Base-by-base conservation (phyloP, 148 eudicot species). In the Silene conica region DNA sequence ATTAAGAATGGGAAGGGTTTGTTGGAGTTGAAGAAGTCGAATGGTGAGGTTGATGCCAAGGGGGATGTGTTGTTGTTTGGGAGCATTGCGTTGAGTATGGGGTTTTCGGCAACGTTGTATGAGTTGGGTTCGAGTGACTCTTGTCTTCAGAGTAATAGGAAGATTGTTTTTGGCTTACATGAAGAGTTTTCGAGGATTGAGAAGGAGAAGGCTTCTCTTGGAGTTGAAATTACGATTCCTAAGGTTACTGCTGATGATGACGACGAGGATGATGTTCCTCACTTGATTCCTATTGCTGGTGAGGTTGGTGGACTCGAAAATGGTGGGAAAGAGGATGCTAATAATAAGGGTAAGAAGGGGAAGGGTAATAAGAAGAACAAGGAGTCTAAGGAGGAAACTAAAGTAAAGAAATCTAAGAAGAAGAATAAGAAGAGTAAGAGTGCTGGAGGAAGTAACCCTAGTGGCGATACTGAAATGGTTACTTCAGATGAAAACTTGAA, bases 61-160 rank as follows among this genome's bases (percentile, higher is more conserved):
- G 78, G 65, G 69, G 91, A 82, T 23, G 72, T 70, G 56, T 43
- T 74, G 26, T 71, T 82, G 74, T 79, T 92, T 78, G 99, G 96
- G 68, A 73, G 74, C 0, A 71, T 88, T 73, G 87, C 84, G 3
- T 75, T 89, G 75, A 82, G 20, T 15, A 82, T 89, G 89, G 92
- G 87, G 63, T 88, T 90, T 48, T 70, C 92, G 0, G 57, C 48
- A 3, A 87, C 69, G 86, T 82, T 90, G 15, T 92, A 76, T 63
- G 92, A 90, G 68, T 63, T 89, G 74, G 96, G 92, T 69, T 83
- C 92, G 6, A 70, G 83, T 10, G 71, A 73, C 0, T 92, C 86
- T 50, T 94, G 98, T 68, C 58, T 89, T 81, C 98, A 94, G 85
- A 90, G 90, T 76, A 94, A 94, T 69, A 84, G 98, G 76, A 94